Base-by-base conservation (phyloP, 176 grass and related monocot genomes). In the Miscanthus lutarioriparius region DNA sequence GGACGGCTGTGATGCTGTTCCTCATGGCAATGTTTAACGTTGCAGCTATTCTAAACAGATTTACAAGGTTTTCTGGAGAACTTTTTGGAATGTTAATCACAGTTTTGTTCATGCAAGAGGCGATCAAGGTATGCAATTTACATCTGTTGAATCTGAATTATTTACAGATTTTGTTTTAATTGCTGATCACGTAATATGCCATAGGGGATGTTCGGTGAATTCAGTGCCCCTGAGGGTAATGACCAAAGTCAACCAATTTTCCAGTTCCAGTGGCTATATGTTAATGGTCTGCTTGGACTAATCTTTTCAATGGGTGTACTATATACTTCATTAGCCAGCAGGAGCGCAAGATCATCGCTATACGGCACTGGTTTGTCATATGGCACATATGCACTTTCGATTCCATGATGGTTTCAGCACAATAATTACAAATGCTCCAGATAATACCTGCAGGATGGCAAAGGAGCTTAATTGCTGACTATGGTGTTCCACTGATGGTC, bases 71-170 rank as follows among this genome's bases (percentile, higher is more conserved):
- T 78, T 74, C 95, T 12, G 92, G 92, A 85, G 92, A 97, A 87
- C 78, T 94, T 72, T 97, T 97, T 58, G 95, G 95, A 80, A 92
- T 97, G 92, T 74, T 94, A 77, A 97, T 97, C 67, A 89, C 92
- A 49, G 73, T 97, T 91, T 67, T 94, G 43, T 97, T 97, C 85
- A 80, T 94, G 61, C 89, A 97, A 88, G 66, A 92, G 84, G 87
- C 91, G 45, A 85, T 94, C 72, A 97, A 93, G 89, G 87, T 92
- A 73, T 72, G 45, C 19, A 15, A 64, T 48, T 88, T 78, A 35
- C 26, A 68, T 63, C 12, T 81, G 2, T 62, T 36, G n/a, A 53
- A 64, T 30, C 25, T 79, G 61, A 17, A 74, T 67, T 76, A 16
- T 64, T 6, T 54, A 65, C 23, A 53, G 35, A 20, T 44, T 64